A percentile compares a stretch with the other conserved stretches of the same genome.
Conservation (phyloP, 352 stramenopile species). For the Pythium sukuiense region DNA sequence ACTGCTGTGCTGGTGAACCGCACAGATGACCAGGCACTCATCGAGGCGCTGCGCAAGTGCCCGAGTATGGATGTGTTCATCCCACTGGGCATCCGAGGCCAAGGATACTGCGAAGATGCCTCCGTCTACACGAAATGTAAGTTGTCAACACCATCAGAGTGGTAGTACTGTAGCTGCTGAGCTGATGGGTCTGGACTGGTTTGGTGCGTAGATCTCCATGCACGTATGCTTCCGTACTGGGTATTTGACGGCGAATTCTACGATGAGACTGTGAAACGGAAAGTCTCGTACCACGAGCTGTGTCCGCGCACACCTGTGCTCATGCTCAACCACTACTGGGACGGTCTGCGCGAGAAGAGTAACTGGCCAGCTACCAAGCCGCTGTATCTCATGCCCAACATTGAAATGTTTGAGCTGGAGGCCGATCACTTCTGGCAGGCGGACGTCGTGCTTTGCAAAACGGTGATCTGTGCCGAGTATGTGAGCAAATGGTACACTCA, state of each 20-base stretch:
- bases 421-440: conserved; percentile 45
- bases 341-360: conserved; percentile 12
- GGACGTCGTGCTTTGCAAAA: conserved; percentile 67
- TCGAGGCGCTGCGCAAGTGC: conserved; percentile 54
- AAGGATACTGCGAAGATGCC: conserved; percentile 75
- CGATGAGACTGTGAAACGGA: conserved; percentile 16
- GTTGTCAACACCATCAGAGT: conserved; percentile 9
- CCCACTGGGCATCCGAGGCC: conserved; percentile 35
- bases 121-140: conserved; percentile 63
- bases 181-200: neutral
- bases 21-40: conserved; percentile 26
- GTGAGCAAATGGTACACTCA: conserved; percentile 55
- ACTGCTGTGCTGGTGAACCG: conserved; percentile 24
- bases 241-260: conserved; percentile 32
- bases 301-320: conserved; percentile 34
- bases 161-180: neutral
- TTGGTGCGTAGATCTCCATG: conserved; percentile 13
- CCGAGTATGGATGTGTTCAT: conserved; percentile 70
- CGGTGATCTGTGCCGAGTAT: conserved; percentile 38
- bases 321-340: conserved; percentile 44
- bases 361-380: conserved; percentile 30
- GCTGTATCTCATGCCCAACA: conserved; percentile 38
- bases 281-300: conserved; percentile 39
- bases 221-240: conserved; percentile 38
- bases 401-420: conserved; percentile 55